Percentiles rank a stretch among this genome's conserved stretches.
Evolutionary conservation across 2,329 filamentous ascomycete genomes (phyloP).

Genomic region (Pleurostoma richardsiae): DNA sequence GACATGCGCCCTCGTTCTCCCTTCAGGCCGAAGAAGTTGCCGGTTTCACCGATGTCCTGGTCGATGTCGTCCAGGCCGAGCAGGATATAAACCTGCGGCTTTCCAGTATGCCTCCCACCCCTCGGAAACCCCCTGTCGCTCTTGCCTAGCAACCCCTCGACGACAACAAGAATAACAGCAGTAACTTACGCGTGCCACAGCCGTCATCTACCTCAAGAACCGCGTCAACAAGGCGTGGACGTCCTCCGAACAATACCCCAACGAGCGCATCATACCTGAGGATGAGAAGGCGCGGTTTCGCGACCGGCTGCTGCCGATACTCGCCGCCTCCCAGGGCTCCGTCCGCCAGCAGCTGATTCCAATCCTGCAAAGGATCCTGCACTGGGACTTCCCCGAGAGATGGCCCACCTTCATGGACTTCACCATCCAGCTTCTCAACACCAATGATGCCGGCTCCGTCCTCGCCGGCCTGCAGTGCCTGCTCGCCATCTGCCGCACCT

Average conservation of each 20-base stretch:
- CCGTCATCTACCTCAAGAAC: slow-evolving; percentile 97
- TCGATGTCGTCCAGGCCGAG: slow-evolving; percentile 87
- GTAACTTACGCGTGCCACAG: slow-evolving; percentile 39
- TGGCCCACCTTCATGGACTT: slow-evolving; percentile 96
- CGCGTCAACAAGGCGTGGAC: slow-evolving; percentile 91
- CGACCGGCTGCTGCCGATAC: slow-evolving; percentile 81
- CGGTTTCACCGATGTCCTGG: slow-evolving; percentile 84
- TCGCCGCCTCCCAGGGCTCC: slow-evolving; percentile 73
- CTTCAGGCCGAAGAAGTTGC: slow-evolving; percentile 79
- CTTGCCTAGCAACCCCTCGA: neutral
- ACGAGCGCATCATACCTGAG: slow-evolving; percentile 74
- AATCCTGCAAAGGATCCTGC: slow-evolving; percentile 90
- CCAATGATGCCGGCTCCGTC: slow-evolving; percentile 79
- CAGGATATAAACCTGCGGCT: slow-evolving; percentile 80
- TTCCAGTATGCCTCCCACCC: slow-evolving; percentile 60
- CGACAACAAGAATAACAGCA: neutral
- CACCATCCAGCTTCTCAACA: slow-evolving; percentile 81
- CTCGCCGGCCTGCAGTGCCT: slow-evolving; percentile 93
- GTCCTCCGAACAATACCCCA: slow-evolving; percentile 66
- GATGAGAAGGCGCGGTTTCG: slow-evolving; percentile 84
- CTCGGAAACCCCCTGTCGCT: slow-evolving; percentile 7
- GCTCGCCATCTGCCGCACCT: slow-evolving; percentile 90
- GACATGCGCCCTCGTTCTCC: slow-evolving; percentile 9
- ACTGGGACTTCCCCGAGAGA: slow-evolving; percentile 88
- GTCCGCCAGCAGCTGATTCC: slow-evolving; percentile 92